Evolutionary conservation across 2,329 filamentous ascomycete species (phyloP), one percentile per base, ranked within the genome.

Genomic region (Elsinoe perseae): DNA sequence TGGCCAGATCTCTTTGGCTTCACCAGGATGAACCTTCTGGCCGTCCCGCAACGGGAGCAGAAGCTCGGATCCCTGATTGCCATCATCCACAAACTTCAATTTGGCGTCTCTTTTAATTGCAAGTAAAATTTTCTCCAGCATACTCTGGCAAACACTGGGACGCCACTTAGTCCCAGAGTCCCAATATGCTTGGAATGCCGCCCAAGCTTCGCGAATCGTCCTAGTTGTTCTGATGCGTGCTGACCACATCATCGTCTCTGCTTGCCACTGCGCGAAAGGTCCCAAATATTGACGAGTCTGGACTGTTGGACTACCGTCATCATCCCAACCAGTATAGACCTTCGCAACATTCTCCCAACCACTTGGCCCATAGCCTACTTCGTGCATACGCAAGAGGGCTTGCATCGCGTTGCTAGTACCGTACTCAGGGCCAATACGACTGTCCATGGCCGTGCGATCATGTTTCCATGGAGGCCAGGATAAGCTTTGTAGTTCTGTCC

Each of bases 391-490:
- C 36, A 69, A 67, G 44, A 85, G 65, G 4, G 80, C 76, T 34
- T 76, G 72, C 57, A 75, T 75, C n/a, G 81, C 80, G 56, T 78
- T 76, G 56, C 80, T 83, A 27, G 72, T 72, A 58, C 80, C 80
- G 57, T 80, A 76, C 38, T 81, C 77, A 44, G 76, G 75, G 9
- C 75, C 77, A 56, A 81, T 77, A 12, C 75, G 71, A n/a, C 75
- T 74, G 63, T 85, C 82, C 64, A 84, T 79, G 1, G 80, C 81
- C 14, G 80, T 76, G 54, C 74, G 79, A 46, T 81, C 77, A 63
- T 81, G 77, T 65, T 83, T 84, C 81, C 81, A 85, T 0, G 82
- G 82, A 12, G 82, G 82, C 82, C 82, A 85, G 6, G 79, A 81
- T 7, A 75, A 69, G 2, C 80, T 75, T 69, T 85, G 83, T 18